Base-by-base conservation (phyloP, 768 basidiomycete genomes). In the Mycena venus region DNA sequence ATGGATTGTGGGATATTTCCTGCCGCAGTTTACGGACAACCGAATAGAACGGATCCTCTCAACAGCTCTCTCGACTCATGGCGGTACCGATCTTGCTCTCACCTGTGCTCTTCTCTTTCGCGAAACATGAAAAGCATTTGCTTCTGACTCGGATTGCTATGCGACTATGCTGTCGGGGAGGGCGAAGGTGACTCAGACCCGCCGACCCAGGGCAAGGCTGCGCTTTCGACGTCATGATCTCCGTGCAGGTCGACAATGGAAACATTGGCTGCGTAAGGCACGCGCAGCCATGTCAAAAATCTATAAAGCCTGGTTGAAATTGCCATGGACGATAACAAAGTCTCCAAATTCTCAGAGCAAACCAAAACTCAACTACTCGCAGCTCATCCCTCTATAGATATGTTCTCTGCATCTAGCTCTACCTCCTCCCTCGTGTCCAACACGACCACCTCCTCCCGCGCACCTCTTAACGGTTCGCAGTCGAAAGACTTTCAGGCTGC, bases 401-500 rank as follows among this genome's bases (percentile, higher is more conserved):
- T 70, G 69, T 42, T 15, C 53, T 65, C 63, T n/a, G 44, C 62
- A 66, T 65, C 62, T 38, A 58, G 14, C 62, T 72, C 70, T 21
- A 64, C 55, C 32, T 14, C 56, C 23, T 58, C 64, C 19, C 64
- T 67, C 71, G 71, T 60, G 68, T 70, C 68, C 10, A 69, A n/a
- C 63, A 34, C 42, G 40, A 58, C 63, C 44, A 34, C 61, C 61
- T 66, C 64, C 17, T 72, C 71, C 56, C 62, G 71, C 71, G 31
- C 63, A 14, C 64, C 71, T 15, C 62, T 63, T 21, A 61, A n/a
- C 58, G 32, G 56, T 25, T 58, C 56, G 32, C 32, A 25, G 56
- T 9, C 42, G 71, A 72, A 72, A 31, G 71, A 72, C 56, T 72
- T 49, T 34, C 42, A 55, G 27, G 32, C 68, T 47, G 73, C 73